Percentiles rank a stretch among this genome's conserved stretches.
These are phyloP conservation scores for Achaetomium macrosporum DNA, from an alignment of 2,329 filamentous ascomycete species.

Conservation along the genomic window DNA sequence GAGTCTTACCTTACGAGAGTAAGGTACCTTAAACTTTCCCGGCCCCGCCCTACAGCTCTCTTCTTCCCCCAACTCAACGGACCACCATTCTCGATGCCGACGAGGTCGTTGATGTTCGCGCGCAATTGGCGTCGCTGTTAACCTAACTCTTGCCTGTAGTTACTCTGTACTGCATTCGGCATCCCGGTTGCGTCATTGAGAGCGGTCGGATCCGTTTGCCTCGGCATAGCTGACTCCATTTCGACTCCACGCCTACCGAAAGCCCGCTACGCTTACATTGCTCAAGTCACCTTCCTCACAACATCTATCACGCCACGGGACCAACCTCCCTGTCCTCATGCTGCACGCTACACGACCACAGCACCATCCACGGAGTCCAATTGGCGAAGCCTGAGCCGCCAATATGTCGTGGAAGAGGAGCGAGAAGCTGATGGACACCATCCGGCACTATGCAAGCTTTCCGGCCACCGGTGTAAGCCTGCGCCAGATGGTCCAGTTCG, in stretches of 20 bases:
- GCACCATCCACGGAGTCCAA: constrained; percentile 19
- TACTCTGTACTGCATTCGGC: background rate
- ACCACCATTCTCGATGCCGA: constrained; percentile 7
- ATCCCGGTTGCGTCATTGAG: constrained; percentile 24
- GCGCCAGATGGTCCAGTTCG: constrained; percentile 98
- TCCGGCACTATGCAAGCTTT: constrained; percentile 94
- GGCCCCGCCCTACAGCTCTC: constrained; percentile 7
- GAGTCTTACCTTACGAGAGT: background rate
- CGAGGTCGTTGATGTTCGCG: background rate
- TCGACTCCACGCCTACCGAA: constrained; percentile 7
- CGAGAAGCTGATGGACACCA: constrained; percentile 89
- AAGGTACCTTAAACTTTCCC: constrained; percentile 5
- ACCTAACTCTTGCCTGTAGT: background rate
- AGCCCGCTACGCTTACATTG: background rate
- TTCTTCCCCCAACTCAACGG: background rate
- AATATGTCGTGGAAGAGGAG: constrained; percentile 92
- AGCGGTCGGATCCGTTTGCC: constrained; percentile 21
- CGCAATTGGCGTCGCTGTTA: constrained; percentile 11
- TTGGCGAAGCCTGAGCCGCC: constrained; percentile 28
- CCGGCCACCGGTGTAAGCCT: constrained; percentile 93
- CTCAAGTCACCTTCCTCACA: background rate
- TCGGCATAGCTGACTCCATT: constrained; percentile 19
- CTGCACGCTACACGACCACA: constrained; percentile 16
- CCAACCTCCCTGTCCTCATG: constrained; percentile 16
- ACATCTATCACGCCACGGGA: background rate